phyloP scores from a whole-genome alignment of 208 protist genomes.

The Trypanosoma congolense region DNA sequence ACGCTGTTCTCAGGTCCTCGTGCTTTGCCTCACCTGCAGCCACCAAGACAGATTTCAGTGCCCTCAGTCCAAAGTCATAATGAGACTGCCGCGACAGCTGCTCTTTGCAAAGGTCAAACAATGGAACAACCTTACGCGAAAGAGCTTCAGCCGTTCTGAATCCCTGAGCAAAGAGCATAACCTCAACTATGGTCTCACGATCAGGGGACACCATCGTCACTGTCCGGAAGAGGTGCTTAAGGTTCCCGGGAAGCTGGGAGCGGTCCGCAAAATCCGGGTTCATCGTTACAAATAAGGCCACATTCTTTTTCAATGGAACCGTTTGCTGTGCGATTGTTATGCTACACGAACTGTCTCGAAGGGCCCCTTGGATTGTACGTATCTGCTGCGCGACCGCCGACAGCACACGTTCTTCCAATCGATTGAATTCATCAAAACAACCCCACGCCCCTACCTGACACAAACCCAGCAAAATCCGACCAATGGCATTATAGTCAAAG shows the following conservation, averaged over 20 bases:
- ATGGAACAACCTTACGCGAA: conserved; percentile 96
- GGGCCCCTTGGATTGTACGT: conserved; percentile 95
- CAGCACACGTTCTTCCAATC: conserved; percentile 98
- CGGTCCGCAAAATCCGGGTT: conserved; percentile 99
- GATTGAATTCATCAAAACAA: conserved; percentile 99
- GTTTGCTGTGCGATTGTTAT: conserved; percentile 90
- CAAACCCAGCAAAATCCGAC: conserved; percentile 98
- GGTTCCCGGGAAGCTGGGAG: conserved; percentile 98
- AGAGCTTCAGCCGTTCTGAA: conserved; percentile 96
- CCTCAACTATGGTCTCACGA: conserved; percentile 98
- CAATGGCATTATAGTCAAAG: conserved; percentile 98
- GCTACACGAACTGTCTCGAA: conserved; percentile 46
- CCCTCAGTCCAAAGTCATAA: conserved; percentile 99
- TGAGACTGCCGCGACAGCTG: conserved; percentile 98
- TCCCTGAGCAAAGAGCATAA: conserved; percentile 99
- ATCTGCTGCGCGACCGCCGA: conserved; percentile 99
- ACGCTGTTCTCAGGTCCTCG: neutral
- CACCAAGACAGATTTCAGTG: conserved; percentile 99
- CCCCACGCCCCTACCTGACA: conserved; percentile 99
- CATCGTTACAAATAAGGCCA: conserved; percentile 99
- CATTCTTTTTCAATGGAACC: conserved; percentile 89
- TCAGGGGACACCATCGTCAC: conserved; percentile 99
- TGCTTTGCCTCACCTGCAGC: conserved; percentile 96
- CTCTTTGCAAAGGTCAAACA: conserved; percentile 98
- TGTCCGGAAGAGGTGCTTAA: conserved; percentile 99